Conservation (phyloP, 2,329 filamentous ascomycete species). For the Penicillium aurantiogriseum region DNA sequence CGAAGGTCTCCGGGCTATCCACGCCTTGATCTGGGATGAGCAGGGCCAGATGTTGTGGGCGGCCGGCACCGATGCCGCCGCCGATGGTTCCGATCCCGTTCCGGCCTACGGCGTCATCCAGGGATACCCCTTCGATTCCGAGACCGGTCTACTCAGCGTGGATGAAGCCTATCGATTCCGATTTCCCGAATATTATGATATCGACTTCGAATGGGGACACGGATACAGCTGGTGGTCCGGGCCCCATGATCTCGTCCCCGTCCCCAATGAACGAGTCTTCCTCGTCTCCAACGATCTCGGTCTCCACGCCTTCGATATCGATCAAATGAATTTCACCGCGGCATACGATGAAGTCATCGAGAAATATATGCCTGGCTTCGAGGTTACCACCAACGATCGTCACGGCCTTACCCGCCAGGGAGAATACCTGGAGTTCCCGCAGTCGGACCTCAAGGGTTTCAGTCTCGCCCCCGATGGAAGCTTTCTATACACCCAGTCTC, state of each 20-base stretch:
- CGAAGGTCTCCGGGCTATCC: conserved; percentile 25
- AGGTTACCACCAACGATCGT: conserved; percentile 23
- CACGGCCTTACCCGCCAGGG: conserved; percentile 19
- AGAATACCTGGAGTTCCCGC: conserved; percentile 21
- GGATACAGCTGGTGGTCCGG: conserved; percentile 27
- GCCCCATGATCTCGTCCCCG: conserved; percentile 26
- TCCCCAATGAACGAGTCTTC: conserved; percentile 26
- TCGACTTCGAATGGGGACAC: conserved; percentile 24
- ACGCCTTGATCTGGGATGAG: conserved; percentile 29
- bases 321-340: conserved; percentile 14
- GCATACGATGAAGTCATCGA: conserved; percentile 16
- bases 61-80: conserved; percentile 23
- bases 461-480: conserved; percentile 25
- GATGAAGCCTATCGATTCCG: conserved; percentile 16
- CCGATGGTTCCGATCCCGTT: conserved; percentile 24
- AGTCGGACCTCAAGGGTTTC: conserved; percentile 26
- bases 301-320: conserved; percentile 23
- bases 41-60: conserved; percentile 26
- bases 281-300: conserved; percentile 25
- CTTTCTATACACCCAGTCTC: conserved; percentile 25
- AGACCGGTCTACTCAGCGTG: conserved; percentile 16
- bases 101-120: conserved; percentile 22
- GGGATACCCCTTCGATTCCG: conserved; percentile 23
- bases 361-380: conserved; percentile 26
- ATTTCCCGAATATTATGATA: conserved; percentile 14